These are phyloP conservation scores for Fusarium ambrosium DNA, from an alignment of 2,329 filamentous ascomycete species.

Conservation along the genomic window DNA sequence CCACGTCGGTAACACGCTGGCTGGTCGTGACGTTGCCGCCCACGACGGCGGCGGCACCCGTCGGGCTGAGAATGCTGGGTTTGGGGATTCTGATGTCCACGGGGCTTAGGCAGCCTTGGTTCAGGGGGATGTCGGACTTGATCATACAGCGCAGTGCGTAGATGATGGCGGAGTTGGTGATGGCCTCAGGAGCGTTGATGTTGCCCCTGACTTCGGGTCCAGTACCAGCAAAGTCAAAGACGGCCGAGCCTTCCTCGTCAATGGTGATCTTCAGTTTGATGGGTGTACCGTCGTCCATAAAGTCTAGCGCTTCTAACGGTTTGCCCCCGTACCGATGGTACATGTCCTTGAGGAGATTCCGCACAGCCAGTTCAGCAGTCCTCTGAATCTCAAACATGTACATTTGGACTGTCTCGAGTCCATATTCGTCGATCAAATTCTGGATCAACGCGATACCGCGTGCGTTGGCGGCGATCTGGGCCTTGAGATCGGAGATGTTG, in stretches of 20 bases:
- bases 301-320: neutral
- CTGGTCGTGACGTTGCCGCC: neutral
- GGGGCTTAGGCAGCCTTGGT: neutral
- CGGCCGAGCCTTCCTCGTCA: neutral
- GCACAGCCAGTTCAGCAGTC: conserved; percentile 53
- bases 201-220: neutral
- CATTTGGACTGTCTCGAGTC: conserved; percentile 78
- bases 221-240: neutral
- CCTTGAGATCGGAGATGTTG: conserved; percentile 89
- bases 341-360: conserved; percentile 9
- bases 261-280: neutral
- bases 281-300: neutral
- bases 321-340: neutral
- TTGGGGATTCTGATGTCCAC: neutral
- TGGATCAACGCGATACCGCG: conserved; percentile 77
- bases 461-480: neutral
- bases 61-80: neutral
- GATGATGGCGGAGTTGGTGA: neutral
- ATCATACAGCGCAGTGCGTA: neutral
- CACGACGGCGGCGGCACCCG: neutral
- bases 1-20: neutral
- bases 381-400: conserved; percentile 59
- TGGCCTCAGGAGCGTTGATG: neutral
- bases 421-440: conserved; percentile 79
- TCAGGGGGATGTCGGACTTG: neutral